Conservation (phyloP, 148 eudicot species). For the Polygonum maritimum region DNA sequence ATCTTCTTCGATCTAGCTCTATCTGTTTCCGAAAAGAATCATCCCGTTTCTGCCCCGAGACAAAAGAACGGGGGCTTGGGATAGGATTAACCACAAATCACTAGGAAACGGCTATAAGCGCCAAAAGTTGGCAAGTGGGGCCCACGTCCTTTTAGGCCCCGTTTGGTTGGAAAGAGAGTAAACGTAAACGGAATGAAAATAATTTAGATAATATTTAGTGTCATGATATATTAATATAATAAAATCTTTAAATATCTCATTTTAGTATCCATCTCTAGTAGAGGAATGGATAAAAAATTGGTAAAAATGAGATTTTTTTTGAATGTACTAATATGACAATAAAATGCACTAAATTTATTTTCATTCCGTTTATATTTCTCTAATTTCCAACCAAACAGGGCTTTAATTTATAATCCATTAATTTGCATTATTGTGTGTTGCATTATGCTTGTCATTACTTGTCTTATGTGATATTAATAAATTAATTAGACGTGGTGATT, state of each 20-base stretch:
- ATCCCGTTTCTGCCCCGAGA: slow-evolving; percentile 1
- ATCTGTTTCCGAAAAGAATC: background rate
- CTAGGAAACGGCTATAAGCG: slow-evolving; percentile 1
- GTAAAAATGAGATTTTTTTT: too few species aligned
- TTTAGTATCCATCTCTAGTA: too few species aligned
- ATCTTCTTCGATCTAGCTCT: background rate
- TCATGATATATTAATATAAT: too few species aligned
- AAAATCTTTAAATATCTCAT: too few species aligned
- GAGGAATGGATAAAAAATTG: too few species aligned
- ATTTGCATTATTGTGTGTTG: background rate
- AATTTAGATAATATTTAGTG: too few species aligned
- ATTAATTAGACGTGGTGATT: background rate
- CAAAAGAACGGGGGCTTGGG: background rate
- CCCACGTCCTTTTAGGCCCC: background rate
- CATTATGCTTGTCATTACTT: background rate
- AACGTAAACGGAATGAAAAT: too few species aligned
- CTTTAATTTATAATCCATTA: background rate
- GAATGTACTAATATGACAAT: too few species aligned
- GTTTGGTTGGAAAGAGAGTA: too few species aligned
- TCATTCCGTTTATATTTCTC: too few species aligned
- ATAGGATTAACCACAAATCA: background rate
- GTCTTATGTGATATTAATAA: background rate
- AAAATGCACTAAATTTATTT: too few species aligned
- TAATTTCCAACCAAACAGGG: too few species aligned
- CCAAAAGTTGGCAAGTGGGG: background rate